Evolutionary conservation across 1,284 basidiomycete species (phyloP).

Genomic region (Cutaneotrichosporon sp.): DNA sequence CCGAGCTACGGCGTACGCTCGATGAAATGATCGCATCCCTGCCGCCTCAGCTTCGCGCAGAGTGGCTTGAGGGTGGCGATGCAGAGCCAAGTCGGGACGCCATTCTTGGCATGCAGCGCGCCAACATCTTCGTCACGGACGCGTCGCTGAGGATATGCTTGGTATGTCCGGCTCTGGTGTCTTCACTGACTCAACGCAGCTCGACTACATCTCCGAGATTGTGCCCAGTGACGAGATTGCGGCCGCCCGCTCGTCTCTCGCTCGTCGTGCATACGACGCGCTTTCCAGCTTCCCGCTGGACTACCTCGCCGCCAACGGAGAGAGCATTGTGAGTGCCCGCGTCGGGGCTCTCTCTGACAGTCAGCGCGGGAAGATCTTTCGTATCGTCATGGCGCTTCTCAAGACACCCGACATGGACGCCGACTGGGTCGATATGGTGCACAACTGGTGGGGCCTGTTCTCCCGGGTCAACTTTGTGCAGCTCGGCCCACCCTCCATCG

Average conservation of each 20-base stretch:
- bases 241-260: slow-evolving; percentile 26
- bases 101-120: slow-evolving; percentile 24
- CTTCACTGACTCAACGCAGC: slow-evolving; percentile 17
- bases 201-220: slow-evolving; percentile 31
- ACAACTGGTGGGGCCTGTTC: slow-evolving; percentile 34
- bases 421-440: slow-evolving; percentile 27
- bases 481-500: slow-evolving; percentile 21
- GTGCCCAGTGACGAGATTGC: slow-evolving; percentile 25
- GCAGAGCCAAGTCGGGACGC: neutral
- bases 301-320: slow-evolving; percentile 37
- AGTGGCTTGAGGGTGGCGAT: neutral
- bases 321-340: slow-evolving; percentile 32
- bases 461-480: slow-evolving; percentile 35
- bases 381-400: slow-evolving; percentile 32
- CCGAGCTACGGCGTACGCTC: neutral
- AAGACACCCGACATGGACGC: slow-evolving; percentile 23
- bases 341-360: slow-evolving; percentile 1
- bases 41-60: slow-evolving; percentile 4
- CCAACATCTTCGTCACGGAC: slow-evolving; percentile 36
- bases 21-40: slow-evolving; percentile 7
- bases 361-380: slow-evolving; percentile 32
- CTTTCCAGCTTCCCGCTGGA: slow-evolving; percentile 38
- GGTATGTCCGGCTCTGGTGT: neutral
- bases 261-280: slow-evolving; percentile 28
- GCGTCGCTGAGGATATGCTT: slow-evolving; percentile 29